Evolutionary conservation across 2,329 filamentous ascomycete genomes (phyloP).

Genomic region (Diaporthe sp.): DNA sequence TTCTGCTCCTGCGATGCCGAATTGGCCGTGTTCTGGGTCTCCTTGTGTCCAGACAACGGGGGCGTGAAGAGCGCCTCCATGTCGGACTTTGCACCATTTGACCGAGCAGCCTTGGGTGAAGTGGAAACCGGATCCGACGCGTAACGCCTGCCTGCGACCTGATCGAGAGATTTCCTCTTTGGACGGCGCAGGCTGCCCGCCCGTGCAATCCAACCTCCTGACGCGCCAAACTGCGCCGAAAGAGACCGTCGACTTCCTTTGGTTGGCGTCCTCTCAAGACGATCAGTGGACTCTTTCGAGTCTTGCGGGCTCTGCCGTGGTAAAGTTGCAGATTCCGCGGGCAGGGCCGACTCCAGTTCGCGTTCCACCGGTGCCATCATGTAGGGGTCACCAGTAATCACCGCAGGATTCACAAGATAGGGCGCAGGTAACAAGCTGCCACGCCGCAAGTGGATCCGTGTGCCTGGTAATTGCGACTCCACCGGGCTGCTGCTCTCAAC

Average conservation of each 20-base stretch:
- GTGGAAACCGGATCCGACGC: conserved; percentile 65
- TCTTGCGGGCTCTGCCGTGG: conserved; percentile 25
- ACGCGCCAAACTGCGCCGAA: conserved; percentile 72
- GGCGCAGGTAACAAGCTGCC: conserved; percentile 46
- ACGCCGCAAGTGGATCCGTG: conserved; percentile 46
- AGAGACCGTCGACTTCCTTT: conserved; percentile 66
- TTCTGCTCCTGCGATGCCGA: conserved; percentile 51
- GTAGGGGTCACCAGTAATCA: conserved; percentile 42
- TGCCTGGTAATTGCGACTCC: conserved; percentile 51
- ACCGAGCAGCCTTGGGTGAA: conserved; percentile 45
- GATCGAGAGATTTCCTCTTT: conserved; percentile 63
- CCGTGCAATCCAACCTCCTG: conserved; percentile 69
- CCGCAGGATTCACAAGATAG: conserved; percentile 54
- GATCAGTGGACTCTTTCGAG: conserved; percentile 41
- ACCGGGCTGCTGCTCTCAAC: conserved; percentile 51
- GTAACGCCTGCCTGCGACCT: conserved; percentile 62
- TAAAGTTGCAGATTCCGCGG: conserved; percentile 28
- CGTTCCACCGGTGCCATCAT: conserved; percentile 35
- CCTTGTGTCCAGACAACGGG: conserved; percentile 46
- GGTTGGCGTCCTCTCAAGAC: conserved; percentile 57
- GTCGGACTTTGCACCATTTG: conserved; percentile 44
- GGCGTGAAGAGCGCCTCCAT: conserved; percentile 47
- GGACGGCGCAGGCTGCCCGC: conserved; percentile 69
- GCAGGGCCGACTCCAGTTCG: conserved; percentile 34
- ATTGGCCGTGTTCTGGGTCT: conserved; percentile 46